Evolutionary conservation across 1,284 basidiomycete species (phyloP), one percentile per base, ranked within the genome.

Genomic region (Cryptococcus neoformans): DNA sequence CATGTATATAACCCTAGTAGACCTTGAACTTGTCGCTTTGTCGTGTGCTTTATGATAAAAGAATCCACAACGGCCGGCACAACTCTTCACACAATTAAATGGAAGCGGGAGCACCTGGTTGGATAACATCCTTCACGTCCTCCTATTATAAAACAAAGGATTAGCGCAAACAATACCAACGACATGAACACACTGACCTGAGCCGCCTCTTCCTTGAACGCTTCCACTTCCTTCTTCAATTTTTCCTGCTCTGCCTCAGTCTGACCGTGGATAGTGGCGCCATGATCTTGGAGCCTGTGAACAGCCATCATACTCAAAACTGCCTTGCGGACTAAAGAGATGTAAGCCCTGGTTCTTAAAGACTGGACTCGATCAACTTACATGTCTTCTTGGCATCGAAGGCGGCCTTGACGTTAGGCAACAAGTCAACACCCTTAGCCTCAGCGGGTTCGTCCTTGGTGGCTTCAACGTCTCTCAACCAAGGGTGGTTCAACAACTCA

Each of bases 311-410:
- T 90, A 50, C 88, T 85, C 70, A 87, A 82, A 8, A 90, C 88
- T 6, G 90, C 91, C 70, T 89, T 90, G 64, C 88, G 85, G 88
- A 91, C 89, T 90, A 73, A 28, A 28, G 28, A 28, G 28, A 14
- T 57, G 44, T 35, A 17, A 6, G 36, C 37, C 11, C 16, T 44
- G 10, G 28, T 28, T 28, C 28, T 28, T 28, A 28, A 41, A 49
- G 8, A 28, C 9, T 41, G 6, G 12, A 14, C 39, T 6, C 21
- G 6, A n/a, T 11, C 6, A 35, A 82, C 88, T 60, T 70, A 92
- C 91, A 92, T 12, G 89, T 85, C 78, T 85, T 85, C 80, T 85
- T 89, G 39, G 90, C 91, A 69, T 94, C 86, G 80, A 94, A 92
- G 40, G 85, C 87, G 78, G 85, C 89, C 82, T 87, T 89, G 75